Conservation (phyloP, 257 asterid species). For the Galeopsis tetrahit region DNA sequence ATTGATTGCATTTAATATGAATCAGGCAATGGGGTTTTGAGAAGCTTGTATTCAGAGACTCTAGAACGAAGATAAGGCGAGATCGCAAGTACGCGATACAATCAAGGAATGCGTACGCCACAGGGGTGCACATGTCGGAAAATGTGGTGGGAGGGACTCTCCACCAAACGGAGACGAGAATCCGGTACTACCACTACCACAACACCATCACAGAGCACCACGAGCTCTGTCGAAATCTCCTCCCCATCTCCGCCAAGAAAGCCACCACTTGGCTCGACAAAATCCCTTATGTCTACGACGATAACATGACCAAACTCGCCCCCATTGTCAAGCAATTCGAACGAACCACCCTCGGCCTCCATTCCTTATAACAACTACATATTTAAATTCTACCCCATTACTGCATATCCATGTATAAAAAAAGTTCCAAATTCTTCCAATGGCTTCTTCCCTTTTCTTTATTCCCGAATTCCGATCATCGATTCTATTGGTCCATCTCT, state of each 20-base stretch:
- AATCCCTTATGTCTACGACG: slow-evolving; percentile 61
- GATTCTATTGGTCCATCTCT: background rate
- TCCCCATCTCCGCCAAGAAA: slow-evolving; percentile 42
- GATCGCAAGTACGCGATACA: slow-evolving; percentile 71
- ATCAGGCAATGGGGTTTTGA: slow-evolving; percentile 65
- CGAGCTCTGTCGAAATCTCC: slow-evolving; percentile 59
- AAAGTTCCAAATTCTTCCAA: background rate
- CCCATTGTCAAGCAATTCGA: slow-evolving; percentile 60
- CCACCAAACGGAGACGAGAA: slow-evolving; percentile 46
- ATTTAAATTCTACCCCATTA: slow-evolving; percentile 10
- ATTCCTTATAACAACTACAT: background rate
- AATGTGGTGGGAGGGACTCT: slow-evolving; percentile 50
- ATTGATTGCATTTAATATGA: no score
- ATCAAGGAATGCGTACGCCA: slow-evolving; percentile 51
- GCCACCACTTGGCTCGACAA: slow-evolving; percentile 63
- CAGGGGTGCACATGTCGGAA: slow-evolving; percentile 71
- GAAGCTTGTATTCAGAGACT: slow-evolving; percentile 59
- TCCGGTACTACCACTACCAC: slow-evolving; percentile 66
- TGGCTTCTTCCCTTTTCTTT: background rate
- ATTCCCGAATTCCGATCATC: background rate
- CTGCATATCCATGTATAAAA: slow-evolving; percentile 37
- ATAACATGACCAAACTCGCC: slow-evolving; percentile 54
- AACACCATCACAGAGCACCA: slow-evolving; percentile 61
- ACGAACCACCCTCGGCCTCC: slow-evolving; percentile 40
- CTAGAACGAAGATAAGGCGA: slow-evolving; percentile 48